Base-by-base conservation (phyloP, 2,329 filamentous ascomycete species). In the Hymenoscyphus albidus region DNA sequence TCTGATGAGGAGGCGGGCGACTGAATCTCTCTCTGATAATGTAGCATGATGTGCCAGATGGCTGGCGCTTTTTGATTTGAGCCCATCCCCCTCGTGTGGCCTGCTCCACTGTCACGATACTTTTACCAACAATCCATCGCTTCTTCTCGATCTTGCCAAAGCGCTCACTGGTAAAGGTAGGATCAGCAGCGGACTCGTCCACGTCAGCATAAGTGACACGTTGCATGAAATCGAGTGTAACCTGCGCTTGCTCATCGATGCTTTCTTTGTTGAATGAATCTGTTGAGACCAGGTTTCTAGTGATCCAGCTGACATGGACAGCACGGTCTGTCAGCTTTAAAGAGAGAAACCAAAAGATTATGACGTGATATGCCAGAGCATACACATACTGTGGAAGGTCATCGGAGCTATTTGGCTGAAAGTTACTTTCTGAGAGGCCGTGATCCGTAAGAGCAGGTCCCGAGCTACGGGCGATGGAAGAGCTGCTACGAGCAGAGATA, bases 271-370 rank as follows among this genome's bases (percentile, higher is more conserved):
- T 92, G 65, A 89, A 85, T 31, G 85, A 84, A 72, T 97, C 92
- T 9, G 85, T 89, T 71, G 94, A 93, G 10, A 85, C 81, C 13
- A 99, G 82, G 68, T 92, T 92, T 73, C 89, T 92, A 12, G 91
- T 89, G 68, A 99, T 97, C 91, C 92, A 97, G 35, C 88, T 87
- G 61, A 97, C 93, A 69, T 96, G 89, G 67, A 87, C 91, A 40
- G 89, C 86, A 60, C 95, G 88, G 74, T 97, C 93, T 44, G 89
- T 86, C 61, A 97, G 83, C 73, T 92, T 94, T 71, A 99, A 77
- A 0, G 93, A 91, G 70, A 99, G 83, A 75, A 98, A 99, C 95
- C 95, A 99, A 75, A 96, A 97, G 1, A 93, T 90, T 69, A 99
- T 93, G 71, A 97, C 92, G 75, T 98, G 93, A 75, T 97, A 97